Percentiles rank a stretch among this genome's conserved stretches.
phyloP scores from a whole-genome alignment of 2,329 filamentous ascomycete genomes.

The Phialophora tarda region DNA sequence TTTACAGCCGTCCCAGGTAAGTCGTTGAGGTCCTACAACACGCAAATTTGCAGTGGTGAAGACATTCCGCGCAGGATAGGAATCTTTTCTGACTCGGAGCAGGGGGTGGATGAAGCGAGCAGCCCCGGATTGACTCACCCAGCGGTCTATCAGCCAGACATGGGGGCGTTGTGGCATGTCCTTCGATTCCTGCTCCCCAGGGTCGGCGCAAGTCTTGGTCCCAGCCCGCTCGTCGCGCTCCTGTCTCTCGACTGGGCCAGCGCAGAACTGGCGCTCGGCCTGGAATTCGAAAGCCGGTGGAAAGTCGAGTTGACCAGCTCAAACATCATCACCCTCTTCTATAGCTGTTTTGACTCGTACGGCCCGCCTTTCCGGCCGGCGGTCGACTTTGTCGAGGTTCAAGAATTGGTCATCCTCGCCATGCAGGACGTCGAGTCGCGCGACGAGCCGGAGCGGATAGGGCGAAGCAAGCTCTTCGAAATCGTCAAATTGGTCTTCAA shows the following conservation, averaged over 20 bases:
- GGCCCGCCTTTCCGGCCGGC: not conserved
- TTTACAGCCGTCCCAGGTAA: not conserved
- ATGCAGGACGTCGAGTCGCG: not conserved
- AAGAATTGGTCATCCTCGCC: not conserved
- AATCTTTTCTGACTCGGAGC: not conserved
- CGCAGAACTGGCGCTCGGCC: not conserved
- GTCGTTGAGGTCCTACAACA: not conserved
- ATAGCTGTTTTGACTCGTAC: not conserved
- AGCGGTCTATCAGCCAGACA: not conserved
- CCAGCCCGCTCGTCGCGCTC: not conserved
- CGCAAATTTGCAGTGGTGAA: not conserved
- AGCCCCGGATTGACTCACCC: not conserved
- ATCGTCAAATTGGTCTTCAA: not conserved
- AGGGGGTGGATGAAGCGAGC: not conserved
- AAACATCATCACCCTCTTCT: not conserved
- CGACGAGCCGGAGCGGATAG: not conserved
- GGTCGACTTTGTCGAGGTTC: not conserved
- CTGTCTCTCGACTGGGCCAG: not conserved
- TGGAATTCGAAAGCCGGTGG: not conserved
- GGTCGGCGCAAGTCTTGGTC: not conserved
- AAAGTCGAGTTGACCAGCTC: not conserved
- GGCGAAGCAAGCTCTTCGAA: not conserved
- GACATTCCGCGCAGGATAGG: no score
- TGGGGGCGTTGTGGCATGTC: not conserved
- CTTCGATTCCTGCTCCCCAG: not conserved